Percentiles rank a stretch among this genome's conserved stretches.
Evolutionary conservation across 2,329 filamentous ascomycete species (phyloP).

Genomic region (Fusarium sarcochroum): DNA sequence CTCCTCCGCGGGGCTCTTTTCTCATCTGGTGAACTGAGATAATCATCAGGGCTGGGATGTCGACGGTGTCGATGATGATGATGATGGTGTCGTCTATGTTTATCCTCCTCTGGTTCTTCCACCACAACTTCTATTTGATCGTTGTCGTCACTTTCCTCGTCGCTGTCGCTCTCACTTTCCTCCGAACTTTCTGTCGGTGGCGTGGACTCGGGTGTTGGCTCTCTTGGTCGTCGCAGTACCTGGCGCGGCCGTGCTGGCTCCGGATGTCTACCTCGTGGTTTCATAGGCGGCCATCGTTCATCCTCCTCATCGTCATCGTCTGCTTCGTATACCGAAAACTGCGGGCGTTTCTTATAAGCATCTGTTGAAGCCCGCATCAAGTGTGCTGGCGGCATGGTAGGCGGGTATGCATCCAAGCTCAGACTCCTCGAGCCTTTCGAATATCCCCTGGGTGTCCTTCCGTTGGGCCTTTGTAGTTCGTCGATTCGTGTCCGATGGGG

Average conservation of each 20-base stretch:
- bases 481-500: conserved; percentile 48
- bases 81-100: conserved; percentile 35
- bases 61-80: conserved; percentile 26
- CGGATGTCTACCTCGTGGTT: conserved; percentile 39
- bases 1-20: conserved; percentile 42
- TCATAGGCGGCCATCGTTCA: conserved; percentile 34
- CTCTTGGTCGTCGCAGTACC: conserved; percentile 33
- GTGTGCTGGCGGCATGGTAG: conserved; percentile 49
- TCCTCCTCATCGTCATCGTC: conserved; percentile 45
- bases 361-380: conserved; percentile 50
- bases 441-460: conserved; percentile 48
- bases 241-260: conserved; percentile 37
- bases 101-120: conserved; percentile 50
- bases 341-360: conserved; percentile 49
- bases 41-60: conserved; percentile 48
- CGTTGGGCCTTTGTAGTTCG: conserved; percentile 53
- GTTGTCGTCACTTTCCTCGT: conserved; percentile 32
- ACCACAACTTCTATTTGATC: conserved; percentile 46
- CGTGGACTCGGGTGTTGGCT: conserved; percentile 40
- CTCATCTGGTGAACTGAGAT: conserved; percentile 46
- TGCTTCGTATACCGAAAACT: conserved; percentile 47
- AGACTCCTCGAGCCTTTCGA: conserved; percentile 46
- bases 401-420: conserved; percentile 50
- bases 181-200: conserved; percentile 35
- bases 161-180: conserved; percentile 35